Percentiles rank a stretch among this genome's conserved stretches.
Evolutionary conservation across 1,284 basidiomycete species (phyloP).

Genomic region (Leccinum subrobustum): DNA sequence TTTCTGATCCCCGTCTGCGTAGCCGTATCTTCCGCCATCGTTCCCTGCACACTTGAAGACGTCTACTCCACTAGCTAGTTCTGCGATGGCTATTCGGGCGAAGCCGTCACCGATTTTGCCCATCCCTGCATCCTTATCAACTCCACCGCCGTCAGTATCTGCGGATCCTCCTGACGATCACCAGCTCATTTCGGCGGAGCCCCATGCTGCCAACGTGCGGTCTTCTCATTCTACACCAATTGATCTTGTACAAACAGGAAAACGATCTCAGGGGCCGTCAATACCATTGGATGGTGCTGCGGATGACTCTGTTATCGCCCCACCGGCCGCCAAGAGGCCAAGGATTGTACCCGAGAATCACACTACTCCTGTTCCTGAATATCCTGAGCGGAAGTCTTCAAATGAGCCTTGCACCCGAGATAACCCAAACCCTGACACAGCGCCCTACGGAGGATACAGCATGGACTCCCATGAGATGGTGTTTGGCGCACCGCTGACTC

Average conservation of each 20-base stretch:
- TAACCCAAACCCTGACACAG: conserved; percentile 3
- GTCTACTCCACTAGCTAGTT: conserved; percentile 27
- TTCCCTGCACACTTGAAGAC: conserved; percentile 31
- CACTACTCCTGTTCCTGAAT: background rate
- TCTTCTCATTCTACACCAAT: conserved; percentile 17
- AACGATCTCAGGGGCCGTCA: conserved; percentile 19
- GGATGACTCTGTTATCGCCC: conserved; percentile 7
- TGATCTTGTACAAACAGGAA: conserved; percentile 9
- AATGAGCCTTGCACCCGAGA: conserved; percentile 4
- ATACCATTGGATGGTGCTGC: conserved; percentile 4
- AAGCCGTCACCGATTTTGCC: conserved; percentile 33
- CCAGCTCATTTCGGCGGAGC: conserved; percentile 1
- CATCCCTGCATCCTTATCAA: conserved; percentile 15
- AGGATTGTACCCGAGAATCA: conserved; percentile 10
- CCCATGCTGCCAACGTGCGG: conserved; percentile 7
- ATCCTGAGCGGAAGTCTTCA: conserved; percentile 2
- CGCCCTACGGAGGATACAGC: background rate
- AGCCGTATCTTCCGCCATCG: conserved; percentile 34
- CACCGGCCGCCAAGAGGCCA: conserved; percentile 20
- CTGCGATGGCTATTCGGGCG: conserved; percentile 15
- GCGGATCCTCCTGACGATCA: conserved; percentile 17
- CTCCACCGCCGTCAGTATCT: conserved; percentile 16
- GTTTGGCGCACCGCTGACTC: conserved; percentile 3
- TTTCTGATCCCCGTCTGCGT: conserved; percentile 14
- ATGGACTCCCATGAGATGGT: background rate